Conservation (phyloP, 176 grass and related monocot genomes). For the Echinochloa phyllopogon region DNA sequence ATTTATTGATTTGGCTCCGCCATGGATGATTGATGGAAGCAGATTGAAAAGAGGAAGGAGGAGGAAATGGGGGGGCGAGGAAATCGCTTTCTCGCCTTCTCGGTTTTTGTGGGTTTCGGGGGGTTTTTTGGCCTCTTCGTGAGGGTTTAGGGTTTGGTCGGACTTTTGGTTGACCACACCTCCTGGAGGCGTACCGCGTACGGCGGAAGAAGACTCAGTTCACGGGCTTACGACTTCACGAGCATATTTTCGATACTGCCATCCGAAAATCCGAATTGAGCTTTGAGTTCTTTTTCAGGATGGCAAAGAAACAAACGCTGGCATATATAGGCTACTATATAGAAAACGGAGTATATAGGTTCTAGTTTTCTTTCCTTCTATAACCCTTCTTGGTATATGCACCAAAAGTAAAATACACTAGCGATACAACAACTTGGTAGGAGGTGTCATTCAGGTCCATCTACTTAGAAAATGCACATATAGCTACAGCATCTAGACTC, state of each 20-base stretch:
- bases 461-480: no score
- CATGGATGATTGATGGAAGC: background rate
- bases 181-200: background rate
- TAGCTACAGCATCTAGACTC: no score
- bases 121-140: background rate
- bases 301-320: no score
- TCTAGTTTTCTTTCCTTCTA: no score
- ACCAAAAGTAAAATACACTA: no score
- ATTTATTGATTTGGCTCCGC: constrained; percentile 20
- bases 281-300: background rate
- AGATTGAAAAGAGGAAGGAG: background rate
- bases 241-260: no score
- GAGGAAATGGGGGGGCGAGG: background rate
- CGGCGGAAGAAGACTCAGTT: background rate
- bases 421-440: no score
- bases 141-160: constrained; percentile 44
- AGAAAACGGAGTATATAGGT: no score
- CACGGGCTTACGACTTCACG: no score
- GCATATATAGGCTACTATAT: no score
- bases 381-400: no score
- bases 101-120: background rate
- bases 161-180: background rate
- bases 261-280: background rate
- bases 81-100: constrained; percentile 12
- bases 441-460: no score